Conservation (phyloP, 2,329 filamentous ascomycete species). For the Penicillium sp. region DNA sequence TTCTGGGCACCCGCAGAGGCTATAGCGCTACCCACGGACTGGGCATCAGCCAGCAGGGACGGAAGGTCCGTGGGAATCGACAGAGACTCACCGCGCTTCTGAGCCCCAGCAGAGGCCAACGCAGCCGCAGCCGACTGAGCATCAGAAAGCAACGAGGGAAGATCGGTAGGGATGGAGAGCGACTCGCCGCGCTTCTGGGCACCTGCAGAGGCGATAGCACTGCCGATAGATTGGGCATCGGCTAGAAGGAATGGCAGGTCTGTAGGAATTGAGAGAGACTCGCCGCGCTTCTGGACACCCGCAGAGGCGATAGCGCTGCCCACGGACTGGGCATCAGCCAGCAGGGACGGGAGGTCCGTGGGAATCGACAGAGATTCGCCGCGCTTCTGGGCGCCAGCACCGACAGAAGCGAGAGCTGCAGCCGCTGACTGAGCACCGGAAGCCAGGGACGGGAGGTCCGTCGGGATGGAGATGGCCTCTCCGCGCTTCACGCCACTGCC, state of each 20-base stretch:
- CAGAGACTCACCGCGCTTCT: slow-evolving; percentile 6
- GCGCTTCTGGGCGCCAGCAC: slow-evolving; percentile 8
- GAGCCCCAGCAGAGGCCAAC: background rate
- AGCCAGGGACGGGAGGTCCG: slow-evolving; percentile 8
- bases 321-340: slow-evolving; percentile 7
- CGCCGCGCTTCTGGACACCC: slow-evolving; percentile 9
- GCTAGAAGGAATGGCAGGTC: slow-evolving; percentile 7
- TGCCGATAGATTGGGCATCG: background rate
- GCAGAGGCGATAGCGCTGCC: slow-evolving; percentile 3
- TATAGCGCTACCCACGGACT: slow-evolving; percentile 2
- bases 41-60: slow-evolving; percentile 7
- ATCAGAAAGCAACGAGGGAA: background rate
- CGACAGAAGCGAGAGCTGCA: slow-evolving; percentile 8
- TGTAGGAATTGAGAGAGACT: background rate
- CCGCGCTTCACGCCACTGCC: slow-evolving; percentile 3
- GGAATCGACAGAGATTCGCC: slow-evolving; percentile 7
- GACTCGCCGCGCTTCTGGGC: slow-evolving; percentile 8
- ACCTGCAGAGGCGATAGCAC: slow-evolving; percentile 4
- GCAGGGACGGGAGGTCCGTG: slow-evolving; percentile 7
- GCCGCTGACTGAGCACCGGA: slow-evolving; percentile 10
- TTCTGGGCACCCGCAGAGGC: slow-evolving; percentile 9
- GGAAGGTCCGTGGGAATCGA: slow-evolving; percentile 7
- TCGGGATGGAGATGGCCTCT: slow-evolving; percentile 5
- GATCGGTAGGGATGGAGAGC: too few relatives aligned
- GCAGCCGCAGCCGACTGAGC: background rate